phyloP scores from a whole-genome alignment of 352 stramenopile genomes.

The Globisporangium carolinianum region DNA sequence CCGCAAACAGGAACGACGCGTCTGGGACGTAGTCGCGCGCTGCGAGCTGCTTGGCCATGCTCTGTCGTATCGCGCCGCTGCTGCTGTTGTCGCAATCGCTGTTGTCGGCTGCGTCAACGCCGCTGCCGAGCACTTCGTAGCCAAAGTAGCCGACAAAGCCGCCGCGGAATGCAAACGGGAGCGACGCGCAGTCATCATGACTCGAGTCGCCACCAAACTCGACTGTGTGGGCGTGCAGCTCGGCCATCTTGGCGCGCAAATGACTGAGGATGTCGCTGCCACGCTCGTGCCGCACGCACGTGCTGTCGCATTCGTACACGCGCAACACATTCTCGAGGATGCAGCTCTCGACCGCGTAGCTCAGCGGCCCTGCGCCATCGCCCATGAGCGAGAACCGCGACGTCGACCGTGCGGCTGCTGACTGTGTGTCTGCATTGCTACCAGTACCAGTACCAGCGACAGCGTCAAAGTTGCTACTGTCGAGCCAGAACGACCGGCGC shows the following conservation, averaged over 20 bases:
- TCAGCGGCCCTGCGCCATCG: constrained; percentile 47
- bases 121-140: constrained; percentile 69
- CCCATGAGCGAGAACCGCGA: constrained; percentile 76
- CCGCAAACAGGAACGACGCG: constrained; percentile 87
- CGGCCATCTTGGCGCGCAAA: constrained; percentile 30
- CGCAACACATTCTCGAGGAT: constrained; percentile 42
- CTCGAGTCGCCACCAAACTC: constrained; percentile 7
- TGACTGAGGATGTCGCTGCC: constrained; percentile 30
- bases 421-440: too few species aligned
- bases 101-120: constrained; percentile 8
- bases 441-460: too few species aligned
- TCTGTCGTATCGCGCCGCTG: constrained; percentile 19
- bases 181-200: not conserved
- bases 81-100: too few species aligned
- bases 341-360: constrained; percentile 60
- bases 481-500: constrained; percentile 66
- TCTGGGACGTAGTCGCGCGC: constrained; percentile 56
- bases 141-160: constrained; percentile 87
- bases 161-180: constrained; percentile 76
- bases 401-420: constrained; percentile 1
- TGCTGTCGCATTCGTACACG: constrained; percentile 17
- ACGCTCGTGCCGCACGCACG: constrained; percentile 10
- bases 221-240: constrained; percentile 28
- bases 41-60: constrained; percentile 17
- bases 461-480: constrained; percentile 64